Evolutionary conservation across 352 stramenopile species (phyloP), one percentile per base, ranked within the genome.

Genomic region (Pythium plurisporium): DNA sequence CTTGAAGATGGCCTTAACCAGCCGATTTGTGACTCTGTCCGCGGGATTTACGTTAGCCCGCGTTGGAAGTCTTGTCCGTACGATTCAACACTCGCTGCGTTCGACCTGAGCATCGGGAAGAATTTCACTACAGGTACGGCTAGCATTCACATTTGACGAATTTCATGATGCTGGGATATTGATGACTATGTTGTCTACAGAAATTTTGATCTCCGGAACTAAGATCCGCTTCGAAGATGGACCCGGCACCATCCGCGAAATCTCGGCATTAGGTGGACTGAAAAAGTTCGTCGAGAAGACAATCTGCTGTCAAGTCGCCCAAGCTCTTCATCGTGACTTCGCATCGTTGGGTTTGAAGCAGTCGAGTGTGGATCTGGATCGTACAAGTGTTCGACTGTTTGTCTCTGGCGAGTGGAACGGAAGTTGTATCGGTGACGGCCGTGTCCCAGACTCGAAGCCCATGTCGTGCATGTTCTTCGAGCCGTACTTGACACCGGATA

Each of bases 31-130:
- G 85, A 95, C 67, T 89, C 85, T 4, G 78, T 91, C 12, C 74
- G 81, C 11, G 85, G 85, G 25, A 72, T 95, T 29, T 95, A 88
- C 49, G 66, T 93, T 25, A 73, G 71, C 29, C 71, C 79, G 27
- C 74, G 82, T 4, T 95, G 85, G 85, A 95, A 95, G 66, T 79
- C 73, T 6, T 93, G 85, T 63, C 69, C 79, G 19, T 82, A 79
- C 36, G 76, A 91, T 40, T 88, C 85, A 47, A 93, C 82, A 25
- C 50, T 93, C 8, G 82, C 82, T 19, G 78, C 82, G 1, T 88
- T 95, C 46, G 85, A 95, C 47, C 67, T 95, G 22, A 79, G 64
- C 53, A 84, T 95, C 31, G 85, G 85, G 36, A 95, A 95, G 64
- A 87, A 86, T 58, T 93, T 91, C 27, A 78, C 72, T 0, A 91